A percentile compares a stretch with the other conserved stretches of the same genome.
These are phyloP conservation scores for Parascedosporium putredinis DNA, from an alignment of 2,329 filamentous ascomycete species.

Conservation along the genomic window DNA sequence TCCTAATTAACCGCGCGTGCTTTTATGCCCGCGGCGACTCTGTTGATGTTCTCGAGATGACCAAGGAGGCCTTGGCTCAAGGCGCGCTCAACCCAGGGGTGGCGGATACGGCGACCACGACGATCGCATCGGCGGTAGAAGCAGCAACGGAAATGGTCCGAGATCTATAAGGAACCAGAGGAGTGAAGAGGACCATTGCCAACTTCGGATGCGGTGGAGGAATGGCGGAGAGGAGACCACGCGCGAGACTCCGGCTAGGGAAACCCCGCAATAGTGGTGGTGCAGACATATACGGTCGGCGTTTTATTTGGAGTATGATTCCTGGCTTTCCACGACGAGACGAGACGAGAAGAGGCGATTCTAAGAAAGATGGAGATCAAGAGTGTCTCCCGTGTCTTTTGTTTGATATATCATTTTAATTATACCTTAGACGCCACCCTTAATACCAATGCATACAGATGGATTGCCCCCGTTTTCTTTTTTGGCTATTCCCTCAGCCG, in stretches of 20 bases:
- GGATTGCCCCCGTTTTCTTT: no score
- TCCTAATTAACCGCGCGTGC: conserved; percentile 75
- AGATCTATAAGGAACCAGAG: conserved; percentile 24
- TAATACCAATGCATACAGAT: not conserved
- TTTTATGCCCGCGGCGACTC: conserved; percentile 90
- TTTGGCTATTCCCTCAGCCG: not conserved
- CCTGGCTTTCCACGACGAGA: not conserved
- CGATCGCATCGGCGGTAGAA: conserved; percentile 14
- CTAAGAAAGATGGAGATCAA: not conserved
- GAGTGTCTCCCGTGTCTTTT: not conserved
- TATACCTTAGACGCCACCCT: not conserved
- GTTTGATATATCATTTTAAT: not conserved
- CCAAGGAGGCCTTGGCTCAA: conserved; percentile 29
- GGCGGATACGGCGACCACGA: conserved; percentile 4
- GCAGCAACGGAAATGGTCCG: conserved; percentile 17
- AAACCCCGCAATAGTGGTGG: no score
- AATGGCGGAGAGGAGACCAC: not conserved
- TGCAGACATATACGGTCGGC: no score
- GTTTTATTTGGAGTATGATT: not conserved
- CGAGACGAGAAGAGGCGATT: not conserved
- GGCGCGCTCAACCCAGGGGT: conserved; percentile 21
- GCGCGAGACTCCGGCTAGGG: not conserved
- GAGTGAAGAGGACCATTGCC: not conserved
- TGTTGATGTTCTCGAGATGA: conserved; percentile 37
- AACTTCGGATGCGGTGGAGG: not conserved